These are phyloP conservation scores for Xylaria sp. DNA, from an alignment of 495 filamentous ascomycete species.

Conservation along the genomic window DNA sequence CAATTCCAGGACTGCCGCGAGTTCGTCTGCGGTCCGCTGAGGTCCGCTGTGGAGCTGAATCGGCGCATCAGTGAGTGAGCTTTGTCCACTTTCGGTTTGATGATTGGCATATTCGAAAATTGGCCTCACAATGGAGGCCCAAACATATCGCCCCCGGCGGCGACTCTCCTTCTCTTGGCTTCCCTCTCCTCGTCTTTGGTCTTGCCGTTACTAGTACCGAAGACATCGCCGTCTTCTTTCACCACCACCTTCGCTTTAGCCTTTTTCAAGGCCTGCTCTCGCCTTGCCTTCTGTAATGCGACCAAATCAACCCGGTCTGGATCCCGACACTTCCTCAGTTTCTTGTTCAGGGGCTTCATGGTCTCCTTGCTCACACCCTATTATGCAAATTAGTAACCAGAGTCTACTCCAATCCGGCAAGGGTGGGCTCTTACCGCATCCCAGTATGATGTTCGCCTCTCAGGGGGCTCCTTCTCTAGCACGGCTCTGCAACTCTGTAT, in stretches of 20 bases:
- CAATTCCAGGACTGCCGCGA: not conserved
- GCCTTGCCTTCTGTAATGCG: constrained; percentile 58
- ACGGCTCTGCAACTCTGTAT: constrained; percentile 59
- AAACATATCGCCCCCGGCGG: constrained; percentile 63
- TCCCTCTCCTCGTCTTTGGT: constrained; percentile 40
- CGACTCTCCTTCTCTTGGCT: constrained; percentile 67
- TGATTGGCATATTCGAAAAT: not conserved
- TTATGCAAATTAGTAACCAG: not conserved
- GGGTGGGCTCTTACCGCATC: constrained; percentile 42
- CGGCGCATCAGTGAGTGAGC: not conserved
- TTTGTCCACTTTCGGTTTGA: not conserved
- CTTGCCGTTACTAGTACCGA: constrained; percentile 39
- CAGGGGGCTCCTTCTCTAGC: constrained; percentile 56
- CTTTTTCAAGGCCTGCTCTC: constrained; percentile 52
- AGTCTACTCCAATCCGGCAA: not conserved
- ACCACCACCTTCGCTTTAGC: constrained; percentile 48
- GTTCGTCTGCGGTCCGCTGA: not conserved
- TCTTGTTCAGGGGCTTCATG: constrained; percentile 67
- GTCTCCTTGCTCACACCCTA: constrained; percentile 49
- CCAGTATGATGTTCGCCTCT: constrained; percentile 51
- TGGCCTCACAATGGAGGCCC: constrained; percentile 52
- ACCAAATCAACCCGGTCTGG: constrained; percentile 70
- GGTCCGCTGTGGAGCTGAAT: not conserved
- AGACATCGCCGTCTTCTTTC: constrained; percentile 52
- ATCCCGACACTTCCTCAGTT: constrained; percentile 80